These are phyloP conservation scores for Tagetes erecta DNA, from an alignment of 129 eudicot species.

Conservation along the genomic window DNA sequence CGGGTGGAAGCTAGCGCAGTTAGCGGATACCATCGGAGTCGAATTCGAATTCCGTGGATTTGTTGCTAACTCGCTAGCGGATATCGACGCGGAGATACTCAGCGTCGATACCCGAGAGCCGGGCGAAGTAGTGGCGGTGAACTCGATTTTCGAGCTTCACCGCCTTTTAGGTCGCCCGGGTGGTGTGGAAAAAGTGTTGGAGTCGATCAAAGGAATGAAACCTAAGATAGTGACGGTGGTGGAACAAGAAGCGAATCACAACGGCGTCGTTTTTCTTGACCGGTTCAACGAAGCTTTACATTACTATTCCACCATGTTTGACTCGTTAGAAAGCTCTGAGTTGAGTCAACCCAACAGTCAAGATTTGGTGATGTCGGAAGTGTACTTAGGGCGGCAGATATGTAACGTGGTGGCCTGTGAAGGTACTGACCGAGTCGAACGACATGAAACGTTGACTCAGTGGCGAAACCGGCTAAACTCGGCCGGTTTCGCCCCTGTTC, in stretches of 20 bases:
- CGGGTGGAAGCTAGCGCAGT: constrained; percentile 76
- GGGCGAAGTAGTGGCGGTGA: constrained; percentile 68
- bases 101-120: constrained; percentile 46
- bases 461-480: constrained; percentile 62
- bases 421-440: constrained; percentile 77
- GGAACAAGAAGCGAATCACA: constrained; percentile 79
- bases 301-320: constrained; percentile 88
- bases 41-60: constrained; percentile 72
- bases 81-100: constrained; percentile 53
- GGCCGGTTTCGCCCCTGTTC: constrained; percentile 68
- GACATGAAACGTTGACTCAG: constrained; percentile 77
- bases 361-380: constrained; percentile 81
- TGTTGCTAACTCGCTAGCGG: constrained; percentile 63
- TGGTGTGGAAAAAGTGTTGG: constrained; percentile 61
- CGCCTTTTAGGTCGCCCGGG: constrained; percentile 61
- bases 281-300: constrained; percentile 78
- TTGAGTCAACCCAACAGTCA: constrained; percentile 50
- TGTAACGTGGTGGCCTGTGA: constrained; percentile 88
- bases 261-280: constrained; percentile 60
- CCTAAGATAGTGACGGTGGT: constrained; percentile 77
- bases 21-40: constrained; percentile 64
- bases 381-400: constrained; percentile 79
- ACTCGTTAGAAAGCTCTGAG: constrained; percentile 74
- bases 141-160: constrained; percentile 81
- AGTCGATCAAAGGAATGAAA: constrained; percentile 55